Base-by-base conservation (phyloP, 495 filamentous ascomycete species). In the Elasticomyces elasticus region DNA sequence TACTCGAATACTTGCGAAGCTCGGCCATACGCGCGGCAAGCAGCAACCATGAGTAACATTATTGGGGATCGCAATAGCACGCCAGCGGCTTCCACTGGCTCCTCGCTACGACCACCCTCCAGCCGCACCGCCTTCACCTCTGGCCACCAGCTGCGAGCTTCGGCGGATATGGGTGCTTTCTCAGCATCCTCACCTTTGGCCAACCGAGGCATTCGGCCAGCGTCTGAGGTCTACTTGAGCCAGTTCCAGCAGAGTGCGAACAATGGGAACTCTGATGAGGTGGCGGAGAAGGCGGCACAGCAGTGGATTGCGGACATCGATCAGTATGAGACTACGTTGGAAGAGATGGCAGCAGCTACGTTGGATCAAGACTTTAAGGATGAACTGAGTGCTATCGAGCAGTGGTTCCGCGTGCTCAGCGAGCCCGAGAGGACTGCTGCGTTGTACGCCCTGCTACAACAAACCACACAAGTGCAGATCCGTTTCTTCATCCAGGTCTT, bases 321-420 rank as follows among this genome's bases (percentile, higher is more conserved):
- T 64, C 91, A 95, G 67, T 95, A 95, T 61, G 92, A 98, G 76
- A 94, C 79, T 41, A 98, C 92, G 3, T 70, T 98, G 63, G 94
- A 97, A 68, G 92, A 98, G 68, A 98, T 98, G 92, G 94, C 92
- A 19, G 89, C 91, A 27, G 92, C 94, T 43, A 95, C 94, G 11
- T 74, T 97, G 30, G 92, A 98, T 68, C 94, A 98, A 71, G 94
- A 98, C 61, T 98, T 98, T 74, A 98, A 97, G 75, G 92, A 97
- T 72, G 92, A 98, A 71, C 80, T 98, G 48, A 92, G 86, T 69
- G 92, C 92, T 54, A 98, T 98, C 65, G 92, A 98, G 73, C 91
- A 98, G 73, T 98, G 92, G 92, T 98, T 98, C 70, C 85, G 89
- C 42, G 92, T 98, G 25, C 75, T 98, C 51, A 95, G 91, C 64